These are phyloP conservation scores for Huntiella savannae DNA, from an alignment of 2,329 filamentous ascomycete genomes.

Conservation along the genomic window DNA sequence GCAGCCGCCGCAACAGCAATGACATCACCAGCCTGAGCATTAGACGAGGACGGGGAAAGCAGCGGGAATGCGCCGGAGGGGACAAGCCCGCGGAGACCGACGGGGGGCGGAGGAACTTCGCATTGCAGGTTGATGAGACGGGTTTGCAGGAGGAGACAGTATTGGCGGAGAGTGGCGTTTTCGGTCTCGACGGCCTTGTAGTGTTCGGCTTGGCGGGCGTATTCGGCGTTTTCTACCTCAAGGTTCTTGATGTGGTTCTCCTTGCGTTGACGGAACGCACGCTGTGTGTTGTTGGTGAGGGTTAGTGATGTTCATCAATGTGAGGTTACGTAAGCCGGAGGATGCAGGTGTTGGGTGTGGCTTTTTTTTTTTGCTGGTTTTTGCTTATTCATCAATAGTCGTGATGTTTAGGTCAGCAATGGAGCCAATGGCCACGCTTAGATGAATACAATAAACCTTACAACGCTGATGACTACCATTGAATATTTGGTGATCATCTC, in stretches of 20 bases:
- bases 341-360: too few species aligned
- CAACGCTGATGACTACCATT: too few species aligned
- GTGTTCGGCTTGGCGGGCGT: slow-evolving; percentile 52
- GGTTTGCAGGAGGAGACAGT: slow-evolving; percentile 77
- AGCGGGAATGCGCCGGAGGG: background rate
- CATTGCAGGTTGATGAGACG: slow-evolving; percentile 66
- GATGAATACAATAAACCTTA: too few species aligned
- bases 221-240: slow-evolving; percentile 79
- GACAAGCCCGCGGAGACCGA: background rate
- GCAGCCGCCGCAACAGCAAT: background rate
- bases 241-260: slow-evolving; percentile 97
- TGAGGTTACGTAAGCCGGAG: slow-evolving; percentile 14
- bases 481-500: too few species aligned
- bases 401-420: too few species aligned
- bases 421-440: too few species aligned
- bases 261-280: slow-evolving; percentile 92
- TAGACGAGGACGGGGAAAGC: background rate
- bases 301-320: slow-evolving; percentile 12
- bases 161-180: slow-evolving; percentile 80
- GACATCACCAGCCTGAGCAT: background rate
- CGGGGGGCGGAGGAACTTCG: slow-evolving; percentile 67
- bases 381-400: slow-evolving; percentile 4
- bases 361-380: background rate
- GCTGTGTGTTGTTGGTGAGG: slow-evolving; percentile 30
- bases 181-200: slow-evolving; percentile 71